Evolutionary conservation across 1,284 basidiomycete genomes (phyloP), one percentile per base, ranked within the genome.

Genomic region (Cystobasidium sp.): DNA sequence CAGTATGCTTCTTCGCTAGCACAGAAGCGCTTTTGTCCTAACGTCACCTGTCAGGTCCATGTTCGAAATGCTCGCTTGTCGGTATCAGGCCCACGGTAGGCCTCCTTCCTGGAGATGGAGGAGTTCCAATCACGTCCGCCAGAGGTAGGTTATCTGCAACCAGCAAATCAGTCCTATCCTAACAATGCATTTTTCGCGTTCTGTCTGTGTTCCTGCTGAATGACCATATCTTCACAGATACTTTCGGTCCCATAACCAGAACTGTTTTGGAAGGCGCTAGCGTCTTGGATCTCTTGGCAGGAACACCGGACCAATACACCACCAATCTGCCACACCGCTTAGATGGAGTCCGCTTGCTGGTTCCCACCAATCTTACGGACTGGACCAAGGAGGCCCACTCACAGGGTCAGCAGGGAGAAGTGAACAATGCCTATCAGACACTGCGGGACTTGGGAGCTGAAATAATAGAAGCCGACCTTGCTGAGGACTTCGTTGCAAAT

Each of bases 1-100:
- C 37, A 37, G 68, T 69, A 53, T 3, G 47, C 6, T 6, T 53
- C 9, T 14, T 18, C 6, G n/a, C 51, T 18, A 22, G 51, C n/a
- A 9, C 80, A 90, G 89, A 7, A 75, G 73, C 10, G 77, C 8
- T 12, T 9, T 6, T 3, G 12, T 12, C 46, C 22, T 20, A 37
- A 68, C 9, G 3, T 0, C 20, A 16, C 1, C 9, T 24, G 12
- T 4, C 10, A 22, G 55, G 46, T 8, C 62, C 59, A n/a, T 53
- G 63, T 22, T 37, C n/a, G n/a, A 1, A 14, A 20, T 53, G 51
- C 51, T 18, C 51, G 8, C 59, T 81, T 9, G 80, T 76, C 46
- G 77, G 77, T 8, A 75, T 81, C 61, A 72, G 79, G 49, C 77
- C 77, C 12, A 77, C 76, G 8, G 73, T 79, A 8, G 81, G 81